Percentiles rank a stretch among this genome's conserved stretches.
Conservation (phyloP, 2,329 filamentous ascomycete species). For the Microdochium trichocladiopsis region DNA sequence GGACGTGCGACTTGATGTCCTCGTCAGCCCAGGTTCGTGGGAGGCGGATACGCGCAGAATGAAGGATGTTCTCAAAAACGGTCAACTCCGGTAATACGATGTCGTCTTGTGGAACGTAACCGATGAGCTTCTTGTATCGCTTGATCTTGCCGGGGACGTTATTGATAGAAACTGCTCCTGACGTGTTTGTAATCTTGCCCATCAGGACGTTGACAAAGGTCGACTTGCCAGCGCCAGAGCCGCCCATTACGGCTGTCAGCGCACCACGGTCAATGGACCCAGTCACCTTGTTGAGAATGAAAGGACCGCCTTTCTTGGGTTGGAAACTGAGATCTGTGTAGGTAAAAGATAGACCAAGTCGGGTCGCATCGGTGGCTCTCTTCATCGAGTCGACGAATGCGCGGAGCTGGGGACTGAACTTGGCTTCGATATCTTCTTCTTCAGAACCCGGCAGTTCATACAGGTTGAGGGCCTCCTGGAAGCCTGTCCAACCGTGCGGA, state of each 20-base stretch:
- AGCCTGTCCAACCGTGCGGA: constrained; percentile 21
- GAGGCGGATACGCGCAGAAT: constrained; percentile 47
- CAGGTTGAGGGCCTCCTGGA: constrained; percentile 27
- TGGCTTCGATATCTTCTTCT: constrained; percentile 19
- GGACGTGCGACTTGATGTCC: constrained; percentile 45
- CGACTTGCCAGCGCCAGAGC: constrained; percentile 51
- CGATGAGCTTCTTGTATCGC: constrained; percentile 51
- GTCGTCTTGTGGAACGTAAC: constrained; percentile 57
- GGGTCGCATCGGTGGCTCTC: constrained; percentile 39
- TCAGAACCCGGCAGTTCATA: constrained; percentile 16
- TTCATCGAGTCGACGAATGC: constrained; percentile 46
- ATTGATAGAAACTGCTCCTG: constrained; percentile 45
- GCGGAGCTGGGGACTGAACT: constrained; percentile 30
- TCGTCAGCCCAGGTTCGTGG: constrained; percentile 40
- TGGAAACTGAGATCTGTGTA: constrained; percentile 43
- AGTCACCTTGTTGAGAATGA: constrained; percentile 45
- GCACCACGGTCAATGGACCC: constrained; percentile 46
- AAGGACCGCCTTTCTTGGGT: constrained; percentile 32
- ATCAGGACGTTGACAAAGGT: constrained; percentile 56
- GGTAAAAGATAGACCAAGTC: constrained; percentile 45
- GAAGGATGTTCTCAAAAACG: constrained; percentile 54
- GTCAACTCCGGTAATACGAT: constrained; percentile 53
- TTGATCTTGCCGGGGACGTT: constrained; percentile 38
- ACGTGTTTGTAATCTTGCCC: constrained; percentile 46
- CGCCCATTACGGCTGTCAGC: constrained; percentile 53